A percentile compares a stretch with the other conserved stretches of the same genome.
Conservation (phyloP, 352 stramenopile species). For the Phytophthora rubi region DNA sequence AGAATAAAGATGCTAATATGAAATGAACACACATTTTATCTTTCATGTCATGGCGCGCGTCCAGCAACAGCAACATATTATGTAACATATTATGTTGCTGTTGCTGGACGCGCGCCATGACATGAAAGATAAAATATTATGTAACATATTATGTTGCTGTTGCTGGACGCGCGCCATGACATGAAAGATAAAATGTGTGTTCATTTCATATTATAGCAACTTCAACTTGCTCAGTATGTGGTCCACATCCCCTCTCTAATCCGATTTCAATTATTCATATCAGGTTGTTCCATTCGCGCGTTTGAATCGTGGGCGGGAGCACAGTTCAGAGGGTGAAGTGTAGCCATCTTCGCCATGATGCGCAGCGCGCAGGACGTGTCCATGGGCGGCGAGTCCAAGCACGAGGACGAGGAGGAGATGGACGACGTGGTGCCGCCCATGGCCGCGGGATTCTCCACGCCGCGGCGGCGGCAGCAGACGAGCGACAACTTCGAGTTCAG, state of each 20-base stretch:
- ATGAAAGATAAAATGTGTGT: not conserved
- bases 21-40: not conserved
- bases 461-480: conserved; percentile 39
- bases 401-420: conserved; percentile 29
- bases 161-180: not conserved
- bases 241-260: not conserved
- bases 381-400: conserved; percentile 38
- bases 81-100: too few species aligned
- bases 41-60: not conserved
- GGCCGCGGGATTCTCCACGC: conserved; percentile 28
- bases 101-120: not conserved
- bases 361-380: conserved; percentile 32
- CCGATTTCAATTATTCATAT: conserved; percentile 7
- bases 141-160: too few species aligned
- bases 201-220: conserved; percentile 19
- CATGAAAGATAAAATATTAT: not conserved
- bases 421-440: conserved; percentile 16
- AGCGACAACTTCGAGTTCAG: conserved; percentile 60
- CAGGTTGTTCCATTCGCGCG: conserved; percentile 13
- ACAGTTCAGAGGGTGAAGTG: not conserved
- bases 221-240: conserved; percentile 17
- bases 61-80: not conserved
- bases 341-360: conserved; percentile 25
- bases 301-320: conserved; percentile 17
- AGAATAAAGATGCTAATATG: conserved; percentile 21